phyloP scores from a whole-genome alignment of 169 alveolate species.

The Cryptosporidium canis region DNA sequence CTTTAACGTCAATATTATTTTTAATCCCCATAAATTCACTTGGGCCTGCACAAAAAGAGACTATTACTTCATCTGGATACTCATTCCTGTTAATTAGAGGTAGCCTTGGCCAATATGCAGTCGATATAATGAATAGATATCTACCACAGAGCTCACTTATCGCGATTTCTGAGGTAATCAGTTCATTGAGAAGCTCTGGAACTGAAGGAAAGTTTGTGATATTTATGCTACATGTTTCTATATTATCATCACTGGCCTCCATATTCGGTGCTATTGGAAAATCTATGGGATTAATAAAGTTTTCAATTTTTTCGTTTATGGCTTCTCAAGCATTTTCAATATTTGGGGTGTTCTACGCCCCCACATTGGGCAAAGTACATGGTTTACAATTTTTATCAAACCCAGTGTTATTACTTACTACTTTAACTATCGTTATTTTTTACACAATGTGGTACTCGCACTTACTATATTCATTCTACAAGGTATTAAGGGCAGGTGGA shows the following conservation, averaged over 20 bases:
- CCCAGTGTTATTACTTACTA: slow-evolving; percentile 13
- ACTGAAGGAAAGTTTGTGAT: not conserved
- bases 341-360: slow-evolving; percentile 36
- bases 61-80: not conserved
- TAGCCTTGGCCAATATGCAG: not conserved
- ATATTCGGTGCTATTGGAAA: slow-evolving; percentile 27
- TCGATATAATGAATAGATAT: not conserved
- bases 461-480: slow-evolving; percentile 45
- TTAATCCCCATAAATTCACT: not conserved
- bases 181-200: slow-evolving; percentile 2
- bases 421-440: slow-evolving; percentile 1
- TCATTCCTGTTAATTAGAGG: not conserved
- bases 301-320: slow-evolving; percentile 24
- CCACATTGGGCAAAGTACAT: not conserved
- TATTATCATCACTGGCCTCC: slow-evolving; percentile 13
- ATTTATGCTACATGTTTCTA: not conserved
- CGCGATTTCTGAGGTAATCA: not conserved
- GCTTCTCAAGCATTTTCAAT: not conserved
- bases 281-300: slow-evolving; percentile 17
- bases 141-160: not conserved
- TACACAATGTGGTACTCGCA: slow-evolving; percentile 49
- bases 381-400: not conserved
- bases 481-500: slow-evolving; percentile 67
- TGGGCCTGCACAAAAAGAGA: not conserved
- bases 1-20: not conserved